Conservation (phyloP, 2,329 filamentous ascomycete genomes). For the Aspergillus sp. region DNA sequence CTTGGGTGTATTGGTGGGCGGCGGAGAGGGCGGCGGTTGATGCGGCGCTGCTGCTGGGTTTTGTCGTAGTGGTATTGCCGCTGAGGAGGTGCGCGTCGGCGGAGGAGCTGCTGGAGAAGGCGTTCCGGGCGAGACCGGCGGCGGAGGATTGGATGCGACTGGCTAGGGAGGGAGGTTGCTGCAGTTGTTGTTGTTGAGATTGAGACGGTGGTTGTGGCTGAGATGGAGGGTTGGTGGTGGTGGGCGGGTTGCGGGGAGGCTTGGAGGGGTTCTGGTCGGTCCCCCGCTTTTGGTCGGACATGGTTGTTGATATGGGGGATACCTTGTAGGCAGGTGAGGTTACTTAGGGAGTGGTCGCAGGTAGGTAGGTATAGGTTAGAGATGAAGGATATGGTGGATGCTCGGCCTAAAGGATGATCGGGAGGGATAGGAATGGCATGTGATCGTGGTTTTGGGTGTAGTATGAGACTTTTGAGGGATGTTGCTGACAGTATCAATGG, state of each 20-base stretch:
- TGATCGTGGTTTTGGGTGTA: background rate
- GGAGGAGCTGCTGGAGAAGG: conserved; percentile 24
- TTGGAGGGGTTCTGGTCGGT: conserved; percentile 10
- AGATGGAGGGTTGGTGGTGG: conserved; percentile 10
- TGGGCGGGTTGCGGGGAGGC: conserved; percentile 7
- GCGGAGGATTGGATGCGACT: conserved; percentile 35
- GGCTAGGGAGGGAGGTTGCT: conserved; percentile 21
- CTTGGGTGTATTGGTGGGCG: conserved; percentile 15
- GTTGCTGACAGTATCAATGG: background rate
- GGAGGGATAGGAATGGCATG: background rate
- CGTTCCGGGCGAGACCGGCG: conserved; percentile 30
- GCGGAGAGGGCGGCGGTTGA: conserved; percentile 19
- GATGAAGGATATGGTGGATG: background rate
- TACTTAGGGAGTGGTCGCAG: background rate
- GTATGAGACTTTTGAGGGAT: background rate
- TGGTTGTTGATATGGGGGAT: conserved; percentile 12
- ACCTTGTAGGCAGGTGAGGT: background rate
- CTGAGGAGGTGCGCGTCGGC: conserved; percentile 21
- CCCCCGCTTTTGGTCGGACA: conserved; percentile 22
- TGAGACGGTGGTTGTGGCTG: conserved; percentile 1
- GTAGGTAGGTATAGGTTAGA: background rate
- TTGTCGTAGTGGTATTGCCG: conserved; percentile 22
- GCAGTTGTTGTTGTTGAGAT: background rate
- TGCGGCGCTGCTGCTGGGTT: conserved; percentile 12
- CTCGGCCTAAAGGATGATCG: background rate